Evolutionary conservation across 2,329 filamentous ascomycete genomes (phyloP).

Genomic region (Aureobasidium pullulans): DNA sequence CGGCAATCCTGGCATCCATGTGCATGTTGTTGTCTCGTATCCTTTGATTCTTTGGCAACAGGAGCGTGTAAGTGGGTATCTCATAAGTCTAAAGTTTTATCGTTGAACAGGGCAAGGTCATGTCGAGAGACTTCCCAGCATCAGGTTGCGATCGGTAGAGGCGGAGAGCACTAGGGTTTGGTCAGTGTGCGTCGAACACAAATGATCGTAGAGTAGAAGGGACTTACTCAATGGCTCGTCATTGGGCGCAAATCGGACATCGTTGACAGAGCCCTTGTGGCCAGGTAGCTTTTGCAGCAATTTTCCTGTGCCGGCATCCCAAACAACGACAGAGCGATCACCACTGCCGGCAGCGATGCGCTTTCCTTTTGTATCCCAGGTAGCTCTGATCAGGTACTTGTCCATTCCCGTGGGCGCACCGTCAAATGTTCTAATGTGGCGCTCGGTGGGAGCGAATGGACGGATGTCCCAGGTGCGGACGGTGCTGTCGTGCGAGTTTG

Average conservation of each 20-base stretch:
- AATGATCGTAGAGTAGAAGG: not conserved
- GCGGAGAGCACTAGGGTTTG: slow-evolving; percentile 21
- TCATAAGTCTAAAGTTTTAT: not conserved
- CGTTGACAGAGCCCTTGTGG: slow-evolving; percentile 91
- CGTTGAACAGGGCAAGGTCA: not conserved
- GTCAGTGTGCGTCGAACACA: not conserved
- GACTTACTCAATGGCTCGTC: slow-evolving; percentile 81
- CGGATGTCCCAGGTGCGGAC: slow-evolving; percentile 94
- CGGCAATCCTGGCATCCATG: not conserved
- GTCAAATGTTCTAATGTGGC: slow-evolving; percentile 81
- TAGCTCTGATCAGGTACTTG: slow-evolving; percentile 83
- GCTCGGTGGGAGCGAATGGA: slow-evolving; percentile 83
- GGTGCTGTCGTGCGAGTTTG: slow-evolving; percentile 89
- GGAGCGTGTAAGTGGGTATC: not conserved
- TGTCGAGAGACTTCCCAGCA: slow-evolving; percentile 23
- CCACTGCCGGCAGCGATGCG: slow-evolving; percentile 83
- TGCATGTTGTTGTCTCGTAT: not conserved
- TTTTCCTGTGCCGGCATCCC: slow-evolving; percentile 84
- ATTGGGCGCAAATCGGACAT: slow-evolving; percentile 80
- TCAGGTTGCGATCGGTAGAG: slow-evolving; percentile 29
- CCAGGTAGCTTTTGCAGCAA: slow-evolving; percentile 90
- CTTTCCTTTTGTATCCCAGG: slow-evolving; percentile 81
- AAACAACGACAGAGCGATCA: slow-evolving; percentile 84
- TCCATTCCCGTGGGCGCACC: slow-evolving; percentile 83
- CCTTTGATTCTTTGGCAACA: not conserved